These are phyloP conservation scores for Aspergillus sp. DNA, from an alignment of 2,329 filamentous ascomycete genomes.

Conservation along the genomic window DNA sequence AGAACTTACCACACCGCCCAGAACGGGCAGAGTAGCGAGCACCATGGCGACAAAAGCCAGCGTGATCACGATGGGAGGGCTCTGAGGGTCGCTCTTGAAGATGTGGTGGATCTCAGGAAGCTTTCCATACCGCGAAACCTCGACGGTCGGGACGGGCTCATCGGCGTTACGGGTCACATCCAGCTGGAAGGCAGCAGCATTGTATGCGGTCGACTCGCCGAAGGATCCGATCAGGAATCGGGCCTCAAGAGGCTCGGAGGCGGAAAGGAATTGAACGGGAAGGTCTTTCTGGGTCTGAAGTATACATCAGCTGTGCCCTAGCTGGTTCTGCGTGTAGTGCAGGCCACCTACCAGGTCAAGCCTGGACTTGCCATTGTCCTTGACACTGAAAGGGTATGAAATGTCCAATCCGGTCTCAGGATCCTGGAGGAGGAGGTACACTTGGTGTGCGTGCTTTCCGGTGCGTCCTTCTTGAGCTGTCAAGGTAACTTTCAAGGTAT, in stretches of 20 bases:
- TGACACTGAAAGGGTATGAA: slow-evolving; percentile 79
- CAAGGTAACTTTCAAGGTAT: slow-evolving; percentile 78
- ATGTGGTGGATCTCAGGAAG: slow-evolving; percentile 85
- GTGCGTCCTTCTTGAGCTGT: slow-evolving; percentile 78
- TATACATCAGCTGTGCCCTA: slow-evolving; percentile 20
- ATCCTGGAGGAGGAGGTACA: slow-evolving; percentile 83
- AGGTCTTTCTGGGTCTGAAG: slow-evolving; percentile 82
- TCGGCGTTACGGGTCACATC: slow-evolving; percentile 65
- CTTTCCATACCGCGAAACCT: slow-evolving; percentile 81
- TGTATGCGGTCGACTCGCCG: slow-evolving; percentile 68
- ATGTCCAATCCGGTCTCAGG: slow-evolving; percentile 75
- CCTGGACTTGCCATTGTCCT: slow-evolving; percentile 83
- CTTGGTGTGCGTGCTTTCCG: slow-evolving; percentile 86
- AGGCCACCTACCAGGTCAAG: slow-evolving; percentile 74
- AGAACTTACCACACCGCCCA: slow-evolving; percentile 67
- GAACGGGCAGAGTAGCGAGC: slow-evolving; percentile 68
- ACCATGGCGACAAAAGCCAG: slow-evolving; percentile 75
- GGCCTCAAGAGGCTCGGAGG: slow-evolving; percentile 70
- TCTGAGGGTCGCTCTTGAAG: slow-evolving; percentile 78
- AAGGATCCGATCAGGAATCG: slow-evolving; percentile 84
- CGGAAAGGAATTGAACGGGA: slow-evolving; percentile 74
- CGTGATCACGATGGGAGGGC: slow-evolving; percentile 77
- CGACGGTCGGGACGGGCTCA: slow-evolving; percentile 60
- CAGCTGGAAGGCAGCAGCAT: slow-evolving; percentile 72
- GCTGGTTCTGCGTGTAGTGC: background rate